A percentile compares a stretch with the other conserved stretches of the same genome.
These are phyloP conservation scores for Misopates orontium DNA, from an alignment of 257 asterid species.

Conservation along the genomic window DNA sequence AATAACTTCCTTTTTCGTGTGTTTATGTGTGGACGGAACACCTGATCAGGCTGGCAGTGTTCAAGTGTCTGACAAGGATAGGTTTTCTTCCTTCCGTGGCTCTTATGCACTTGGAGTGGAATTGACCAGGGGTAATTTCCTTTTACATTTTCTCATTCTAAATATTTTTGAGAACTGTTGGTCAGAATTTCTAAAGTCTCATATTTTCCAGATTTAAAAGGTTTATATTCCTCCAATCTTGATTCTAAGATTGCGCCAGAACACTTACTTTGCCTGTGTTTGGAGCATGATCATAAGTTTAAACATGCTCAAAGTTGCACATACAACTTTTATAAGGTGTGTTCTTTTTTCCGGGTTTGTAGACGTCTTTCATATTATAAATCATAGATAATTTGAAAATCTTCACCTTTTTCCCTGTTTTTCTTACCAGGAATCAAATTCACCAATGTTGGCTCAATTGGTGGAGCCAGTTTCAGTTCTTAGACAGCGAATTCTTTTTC, in stretches of 20 bases:
- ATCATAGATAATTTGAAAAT: too few relatives aligned
- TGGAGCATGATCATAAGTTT: conserved; percentile 73
- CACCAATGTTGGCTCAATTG: conserved; percentile 67
- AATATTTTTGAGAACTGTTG: background rate
- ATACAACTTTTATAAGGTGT: conserved; percentile 82
- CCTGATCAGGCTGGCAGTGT: conserved; percentile 58
- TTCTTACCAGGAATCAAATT: conserved; percentile 59
- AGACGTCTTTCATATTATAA: too few relatives aligned
- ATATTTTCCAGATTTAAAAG: conserved; percentile 51
- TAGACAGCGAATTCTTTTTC: conserved; percentile 46
- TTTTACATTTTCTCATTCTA: conserved; percentile 14
- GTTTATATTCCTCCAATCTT: conserved; percentile 53
- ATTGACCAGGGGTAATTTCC: conserved; percentile 55
- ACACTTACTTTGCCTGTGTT: conserved; percentile 73
- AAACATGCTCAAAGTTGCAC: conserved; percentile 34
- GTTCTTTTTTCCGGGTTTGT: conserved; percentile 9
- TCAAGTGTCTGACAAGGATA: conserved; percentile 60
- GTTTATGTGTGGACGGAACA: conserved; percentile 11
- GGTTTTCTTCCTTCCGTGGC: conserved; percentile 54
- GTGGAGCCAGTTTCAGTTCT: conserved; percentile 72
- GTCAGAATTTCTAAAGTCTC: conserved; percentile 11
- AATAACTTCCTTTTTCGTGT: conserved; percentile 10
- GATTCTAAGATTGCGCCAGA: conserved; percentile 87
- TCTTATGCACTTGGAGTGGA: conserved; percentile 67
- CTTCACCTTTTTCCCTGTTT: conserved; percentile 10